Conservation (phyloP, 768 basidiomycete genomes). For the Tylopilus sp. region DNA sequence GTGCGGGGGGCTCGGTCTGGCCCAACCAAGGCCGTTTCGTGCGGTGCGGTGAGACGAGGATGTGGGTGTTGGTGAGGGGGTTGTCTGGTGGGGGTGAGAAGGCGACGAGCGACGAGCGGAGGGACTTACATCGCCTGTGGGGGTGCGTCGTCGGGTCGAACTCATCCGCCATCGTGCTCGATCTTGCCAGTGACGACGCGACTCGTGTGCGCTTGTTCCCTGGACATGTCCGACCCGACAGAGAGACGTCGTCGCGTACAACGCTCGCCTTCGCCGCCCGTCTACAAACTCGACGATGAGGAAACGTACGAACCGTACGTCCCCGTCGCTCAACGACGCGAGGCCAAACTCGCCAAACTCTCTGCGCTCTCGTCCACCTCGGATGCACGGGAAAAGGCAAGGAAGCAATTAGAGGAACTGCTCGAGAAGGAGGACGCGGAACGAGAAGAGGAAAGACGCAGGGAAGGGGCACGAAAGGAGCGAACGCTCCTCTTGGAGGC, state of each 20-base stretch:
- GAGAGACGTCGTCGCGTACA: constrained; percentile 51
- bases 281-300: constrained; percentile 61
- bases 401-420: constrained; percentile 51
- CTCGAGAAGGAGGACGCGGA: constrained; percentile 66
- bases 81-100: constrained; percentile 51
- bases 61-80: constrained; percentile 69
- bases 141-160: constrained; percentile 65
- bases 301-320: constrained; percentile 79
- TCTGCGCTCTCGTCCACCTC: constrained; percentile 56
- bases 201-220: neutral
- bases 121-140: constrained; percentile 62
- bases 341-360: constrained; percentile 76
- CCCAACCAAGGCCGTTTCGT: constrained; percentile 91
- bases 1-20: constrained; percentile 67
- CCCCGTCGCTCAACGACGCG: constrained; percentile 79
- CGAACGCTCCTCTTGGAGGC: constrained; percentile 88
- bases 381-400: constrained; percentile 47
- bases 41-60: constrained; percentile 88
- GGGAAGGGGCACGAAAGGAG: constrained; percentile 78
- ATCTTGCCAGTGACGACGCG: neutral
- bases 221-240: constrained; percentile 29
- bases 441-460: constrained; percentile 71
- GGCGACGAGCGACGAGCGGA: neutral
- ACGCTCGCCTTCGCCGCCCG: constrained; percentile 56
- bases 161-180: constrained; percentile 20